Evolutionary conservation across 139 green algal genomes (phyloP), one percentile per base, ranked within the genome.

Genomic region (Chlamydomonas schloesseri): DNA sequence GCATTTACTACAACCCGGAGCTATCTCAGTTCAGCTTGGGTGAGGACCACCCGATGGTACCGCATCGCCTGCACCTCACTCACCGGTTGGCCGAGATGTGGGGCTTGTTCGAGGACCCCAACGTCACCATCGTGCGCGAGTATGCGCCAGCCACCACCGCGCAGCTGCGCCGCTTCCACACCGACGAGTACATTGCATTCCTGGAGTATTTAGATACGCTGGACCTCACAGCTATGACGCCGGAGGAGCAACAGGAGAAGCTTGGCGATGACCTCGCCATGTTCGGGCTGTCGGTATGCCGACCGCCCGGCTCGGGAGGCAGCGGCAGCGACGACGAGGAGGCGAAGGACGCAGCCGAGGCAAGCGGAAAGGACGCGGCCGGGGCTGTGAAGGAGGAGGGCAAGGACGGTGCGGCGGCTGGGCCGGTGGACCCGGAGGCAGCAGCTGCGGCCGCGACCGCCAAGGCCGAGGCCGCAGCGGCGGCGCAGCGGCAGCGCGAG

Each of bases 61-160:
- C 97, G n/a, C 96, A 99, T 89, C 92, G 97, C 34, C 93, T 98
- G 57, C 91, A 95, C 21, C 96, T 99, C 77, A 98, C 97, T 21
- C 96, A 98, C 86, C 95, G 94, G 46, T 91, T 99, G 34, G 90
- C 98, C 20, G 73, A 95, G 46, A 91, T 95, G 64, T 99, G 99
- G 86, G 93, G 91, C 26, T 74, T 99, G 37, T 89, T 93, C 57
- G 88, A 92, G 21, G 82, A 95, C 31, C 91, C 98, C 83, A 88
- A 93, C 58, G 91, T 99, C 28, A 53, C 71, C 9, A 21, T 84
- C 46, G 37, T 84, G 4, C 10, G 17, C 17, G 64, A 84, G 4
- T 84, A 84, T 64, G 17, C 64, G 29, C 78, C 78, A 20, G 78
- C 64, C 24, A 84, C 78, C 8, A 50, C 62, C n/a, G 78, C 74